Percentiles rank a stretch among this genome's conserved stretches.
Evolutionary conservation across 192 early-diverging fungal genomes (phyloP).

Genomic region (Coemansia sp.): DNA sequence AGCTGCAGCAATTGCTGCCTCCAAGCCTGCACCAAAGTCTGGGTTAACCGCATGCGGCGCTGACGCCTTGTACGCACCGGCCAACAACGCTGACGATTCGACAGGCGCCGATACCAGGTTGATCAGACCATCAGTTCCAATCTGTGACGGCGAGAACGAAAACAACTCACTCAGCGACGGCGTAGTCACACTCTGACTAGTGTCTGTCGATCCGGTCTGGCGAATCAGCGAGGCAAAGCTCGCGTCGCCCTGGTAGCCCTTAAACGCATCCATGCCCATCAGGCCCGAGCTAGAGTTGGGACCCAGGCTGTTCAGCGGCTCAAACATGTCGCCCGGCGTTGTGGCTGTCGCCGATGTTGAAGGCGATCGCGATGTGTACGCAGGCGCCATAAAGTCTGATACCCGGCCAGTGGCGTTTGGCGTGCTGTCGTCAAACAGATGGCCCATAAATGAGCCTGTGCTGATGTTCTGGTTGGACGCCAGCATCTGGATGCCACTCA

Average conservation of each 20-base stretch:
- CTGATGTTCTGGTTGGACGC: conserved; percentile 52
- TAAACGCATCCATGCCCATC: conserved; percentile 30
- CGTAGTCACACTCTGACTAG: conserved; percentile 14
- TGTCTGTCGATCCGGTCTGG: conserved; percentile 3
- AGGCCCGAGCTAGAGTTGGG: conserved; percentile 2
- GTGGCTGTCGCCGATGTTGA: conserved; percentile 2
- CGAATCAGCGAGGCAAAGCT: conserved; percentile 35
- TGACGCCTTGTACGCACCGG: background rate
- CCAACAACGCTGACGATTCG: background rate
- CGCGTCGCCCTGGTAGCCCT: conserved; percentile 22
- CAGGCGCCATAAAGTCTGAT: background rate
- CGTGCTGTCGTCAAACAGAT: conserved; percentile 25
- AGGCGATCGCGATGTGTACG: conserved; percentile 18
- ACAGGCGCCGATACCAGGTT: conserved; percentile 18
- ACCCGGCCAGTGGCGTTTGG: conserved; percentile 1
- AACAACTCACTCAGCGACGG: conserved; percentile 46
- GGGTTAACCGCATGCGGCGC: background rate
- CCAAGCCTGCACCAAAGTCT: background rate
- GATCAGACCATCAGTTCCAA: conserved; percentile 24
- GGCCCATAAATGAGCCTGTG: conserved; percentile 40
- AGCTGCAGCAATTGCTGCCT: background rate
- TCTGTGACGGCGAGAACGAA: conserved; percentile 30
- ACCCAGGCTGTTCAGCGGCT: conserved; percentile 23
- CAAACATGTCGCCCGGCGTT: conserved; percentile 48
- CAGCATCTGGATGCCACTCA: conserved; percentile 44